These are phyloP conservation scores for Venturia pyrina DNA, from an alignment of 2,329 filamentous ascomycete genomes.

Conservation along the genomic window DNA sequence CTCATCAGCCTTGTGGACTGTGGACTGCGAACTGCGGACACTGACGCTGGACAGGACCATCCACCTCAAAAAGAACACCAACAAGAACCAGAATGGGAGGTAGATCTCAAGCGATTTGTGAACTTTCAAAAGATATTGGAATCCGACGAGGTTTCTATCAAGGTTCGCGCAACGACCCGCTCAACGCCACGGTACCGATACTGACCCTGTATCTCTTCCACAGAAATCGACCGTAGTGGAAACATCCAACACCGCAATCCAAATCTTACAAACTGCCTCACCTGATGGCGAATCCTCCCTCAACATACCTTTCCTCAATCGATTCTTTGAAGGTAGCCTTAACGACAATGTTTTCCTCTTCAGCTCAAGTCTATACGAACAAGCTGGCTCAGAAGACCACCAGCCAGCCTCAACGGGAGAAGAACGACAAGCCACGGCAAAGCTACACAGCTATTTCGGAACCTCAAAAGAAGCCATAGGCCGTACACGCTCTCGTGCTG, in stretches of 20 bases:
- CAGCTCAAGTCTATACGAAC: conserved; percentile 50
- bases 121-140: conserved; percentile 17
- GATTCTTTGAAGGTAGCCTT: conserved; percentile 32
- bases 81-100: conserved; percentile 23
- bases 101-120: conserved; percentile 16
- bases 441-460: conserved; percentile 60
- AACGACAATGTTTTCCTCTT: conserved; percentile 53
- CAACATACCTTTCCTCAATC: conserved; percentile 29
- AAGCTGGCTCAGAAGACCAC: conserved; percentile 37
- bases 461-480: conserved; percentile 39
- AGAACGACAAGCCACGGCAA: conserved; percentile 55
- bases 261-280: conserved; percentile 36
- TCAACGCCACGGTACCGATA: not conserved
- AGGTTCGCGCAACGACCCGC: not conserved
- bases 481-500: conserved; percentile 22
- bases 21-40: no score
- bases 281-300: conserved; percentile 35
- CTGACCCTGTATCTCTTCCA: not conserved
- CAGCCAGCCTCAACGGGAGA: conserved; percentile 29
- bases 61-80: conserved; percentile 21
- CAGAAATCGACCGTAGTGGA: conserved; percentile 1
- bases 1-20: not conserved
- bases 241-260: conserved; percentile 17
- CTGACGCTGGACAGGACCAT: conserved; percentile 25
- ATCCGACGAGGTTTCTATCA: conserved; percentile 13